Conservation (phyloP, 805 yeast species). For the Starmerella sirachaensis region DNA sequence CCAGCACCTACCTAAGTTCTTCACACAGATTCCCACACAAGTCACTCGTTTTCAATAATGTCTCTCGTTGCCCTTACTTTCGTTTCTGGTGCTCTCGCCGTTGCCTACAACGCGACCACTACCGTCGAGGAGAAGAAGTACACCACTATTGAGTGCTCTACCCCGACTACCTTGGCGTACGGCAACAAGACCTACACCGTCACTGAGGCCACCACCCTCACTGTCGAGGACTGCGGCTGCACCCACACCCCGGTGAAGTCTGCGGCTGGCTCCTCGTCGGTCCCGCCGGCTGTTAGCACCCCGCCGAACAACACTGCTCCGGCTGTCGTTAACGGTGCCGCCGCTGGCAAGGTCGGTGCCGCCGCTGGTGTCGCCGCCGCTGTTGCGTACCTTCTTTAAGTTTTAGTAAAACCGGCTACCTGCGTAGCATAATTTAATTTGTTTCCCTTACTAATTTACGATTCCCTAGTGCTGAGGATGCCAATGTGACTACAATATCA, state of each 20-base stretch:
- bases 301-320: slow-evolving; percentile 26
- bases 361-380: slow-evolving; percentile 18
- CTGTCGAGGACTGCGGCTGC: slow-evolving; percentile 51
- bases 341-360: slow-evolving; percentile 6
- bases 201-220: slow-evolving; percentile 43
- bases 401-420: too few relatives aligned
- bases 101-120: slow-evolving; percentile 20
- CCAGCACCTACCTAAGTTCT: background rate
- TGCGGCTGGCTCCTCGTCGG: too few relatives aligned
- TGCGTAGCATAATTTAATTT: too few relatives aligned
- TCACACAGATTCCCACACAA: background rate
- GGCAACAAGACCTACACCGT: slow-evolving; percentile 33
- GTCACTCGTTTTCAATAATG: slow-evolving; percentile 6
- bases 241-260: slow-evolving; percentile 24
- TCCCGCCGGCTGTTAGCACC: slow-evolving; percentile 17
- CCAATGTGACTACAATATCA: too few relatives aligned
- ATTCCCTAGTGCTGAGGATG: too few relatives aligned
- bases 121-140: slow-evolving; percentile 20
- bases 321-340: slow-evolving; percentile 25
- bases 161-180: slow-evolving; percentile 22
- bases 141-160: slow-evolving; percentile 25
- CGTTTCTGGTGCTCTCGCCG: slow-evolving; percentile 48
- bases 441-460: too few relatives aligned
- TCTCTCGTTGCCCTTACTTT: slow-evolving; percentile 30
- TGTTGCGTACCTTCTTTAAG: slow-evolving; percentile 18